These are phyloP conservation scores for Meyerozyma athensensis DNA, from an alignment of 1,139 yeast species.

Conservation along the genomic window DNA sequence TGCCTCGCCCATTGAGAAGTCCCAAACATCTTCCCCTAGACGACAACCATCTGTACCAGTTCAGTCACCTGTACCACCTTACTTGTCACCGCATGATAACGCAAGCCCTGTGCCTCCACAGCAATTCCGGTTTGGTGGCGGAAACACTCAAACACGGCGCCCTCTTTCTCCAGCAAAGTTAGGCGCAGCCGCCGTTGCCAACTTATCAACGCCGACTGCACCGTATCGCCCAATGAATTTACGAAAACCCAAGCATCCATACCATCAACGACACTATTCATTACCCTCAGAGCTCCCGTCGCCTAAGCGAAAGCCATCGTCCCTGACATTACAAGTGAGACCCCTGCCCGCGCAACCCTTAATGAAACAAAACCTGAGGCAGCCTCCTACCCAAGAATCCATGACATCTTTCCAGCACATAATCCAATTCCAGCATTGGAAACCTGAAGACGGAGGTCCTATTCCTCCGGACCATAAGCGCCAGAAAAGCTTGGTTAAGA, in stretches of 20 bases:
- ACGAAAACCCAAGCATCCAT: conserved; percentile 16
- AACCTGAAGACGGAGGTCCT: conserved; percentile 32
- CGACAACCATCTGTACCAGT: conserved; percentile 9
- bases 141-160: conserved; percentile 23
- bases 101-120: conserved; percentile 33
- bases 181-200: conserved; percentile 70
- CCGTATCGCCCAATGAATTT: conserved; percentile 19
- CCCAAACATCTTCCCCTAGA: conserved; percentile 6
- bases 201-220: conserved; percentile 35
- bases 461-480: conserved; percentile 14
- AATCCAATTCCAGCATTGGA: conserved; percentile 52
- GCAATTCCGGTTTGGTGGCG: conserved; percentile 40
- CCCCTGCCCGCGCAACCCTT: conserved; percentile 45
- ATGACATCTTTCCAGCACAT: conserved; percentile 51
- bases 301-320: conserved; percentile 5
- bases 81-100: conserved; percentile 13
- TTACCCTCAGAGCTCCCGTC: conserved; percentile 32
- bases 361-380: conserved; percentile 31
- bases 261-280: conserved; percentile 41
- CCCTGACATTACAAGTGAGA: conserved; percentile 36
- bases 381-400: conserved; percentile 43
- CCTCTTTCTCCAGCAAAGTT: conserved; percentile 66
- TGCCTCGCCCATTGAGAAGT: conserved; percentile 6
- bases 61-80: conserved; percentile 12
- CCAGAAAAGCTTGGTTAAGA: conserved; percentile 11